A percentile compares a stretch with the other conserved stretches of the same genome.
Conservation (phyloP, 192 early-diverging fungal species). For the Umbelopsis vinacea region DNA sequence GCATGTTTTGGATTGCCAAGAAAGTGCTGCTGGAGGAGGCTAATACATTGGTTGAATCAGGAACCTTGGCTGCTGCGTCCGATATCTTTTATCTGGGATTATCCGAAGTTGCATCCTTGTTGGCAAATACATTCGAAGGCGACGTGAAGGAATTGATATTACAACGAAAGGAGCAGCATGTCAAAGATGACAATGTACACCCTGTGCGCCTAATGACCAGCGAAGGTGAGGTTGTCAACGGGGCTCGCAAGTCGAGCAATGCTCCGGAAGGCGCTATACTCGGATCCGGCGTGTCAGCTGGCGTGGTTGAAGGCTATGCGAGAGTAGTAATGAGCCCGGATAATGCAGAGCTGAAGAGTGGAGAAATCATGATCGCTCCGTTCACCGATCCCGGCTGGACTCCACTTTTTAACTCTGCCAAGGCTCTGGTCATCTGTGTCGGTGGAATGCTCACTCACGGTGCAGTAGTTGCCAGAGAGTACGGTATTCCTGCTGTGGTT, state of each 20-base stretch:
- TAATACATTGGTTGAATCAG: not conserved
- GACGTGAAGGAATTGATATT: not conserved
- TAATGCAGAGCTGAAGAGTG: constrained; percentile 34
- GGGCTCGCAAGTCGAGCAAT: not conserved
- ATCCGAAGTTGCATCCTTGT: not conserved
- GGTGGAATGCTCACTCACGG: constrained; percentile 47
- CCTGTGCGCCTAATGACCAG: constrained; percentile 11
- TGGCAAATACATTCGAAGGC: not conserved
- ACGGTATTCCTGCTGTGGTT: constrained; percentile 50
- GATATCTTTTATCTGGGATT: constrained; percentile 11
- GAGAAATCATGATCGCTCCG: constrained; percentile 45
- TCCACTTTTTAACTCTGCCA: constrained; percentile 47
- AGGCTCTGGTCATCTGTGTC: constrained; percentile 43
- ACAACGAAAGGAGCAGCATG: constrained; percentile 3
- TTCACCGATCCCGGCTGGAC: constrained; percentile 49
- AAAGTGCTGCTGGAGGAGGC: not conserved
- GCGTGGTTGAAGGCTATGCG: constrained; percentile 41
- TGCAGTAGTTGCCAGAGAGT: constrained; percentile 48
- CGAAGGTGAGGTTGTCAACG: constrained; percentile 1
- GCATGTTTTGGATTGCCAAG: not conserved
- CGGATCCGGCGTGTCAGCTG: constrained; percentile 25
- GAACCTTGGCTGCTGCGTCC: not conserved
- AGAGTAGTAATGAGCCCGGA: constrained; percentile 41
- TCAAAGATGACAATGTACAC: not conserved
- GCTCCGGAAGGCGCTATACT: constrained; percentile 18